These are phyloP conservation scores for Marchantia paleacea DNA, from an alignment of 225 moss, liverwort and hornwort genomes.

Conservation along the genomic window DNA sequence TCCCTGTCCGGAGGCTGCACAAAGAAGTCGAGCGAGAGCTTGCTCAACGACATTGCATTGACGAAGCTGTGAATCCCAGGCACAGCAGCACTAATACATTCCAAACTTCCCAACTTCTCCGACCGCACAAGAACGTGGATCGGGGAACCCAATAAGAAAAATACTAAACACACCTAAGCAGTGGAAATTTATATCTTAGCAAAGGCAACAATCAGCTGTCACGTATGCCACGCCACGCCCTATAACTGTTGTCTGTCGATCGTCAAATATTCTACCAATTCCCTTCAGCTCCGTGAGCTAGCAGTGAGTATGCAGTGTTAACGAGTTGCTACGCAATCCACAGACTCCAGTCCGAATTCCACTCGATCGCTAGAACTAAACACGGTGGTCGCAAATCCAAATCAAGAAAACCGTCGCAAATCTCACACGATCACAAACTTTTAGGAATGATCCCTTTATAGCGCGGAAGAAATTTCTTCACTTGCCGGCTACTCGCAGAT, in stretches of 20 bases:
- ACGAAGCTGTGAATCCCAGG: neutral
- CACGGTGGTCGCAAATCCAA: slow-evolving; percentile 11
- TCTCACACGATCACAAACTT: neutral
- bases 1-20: slow-evolving; percentile 20
- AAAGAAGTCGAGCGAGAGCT: slow-evolving; percentile 10
- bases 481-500: slow-evolving; percentile 10
- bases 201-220: neutral
- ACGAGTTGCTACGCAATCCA: neutral
- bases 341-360: neutral
- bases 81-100: neutral
- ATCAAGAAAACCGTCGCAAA: slow-evolving; percentile 3
- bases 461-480: neutral
- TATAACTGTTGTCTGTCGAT: slow-evolving; percentile 5
- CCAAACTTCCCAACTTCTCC: neutral
- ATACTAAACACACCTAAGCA: neutral
- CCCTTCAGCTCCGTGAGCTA: neutral
- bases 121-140: neutral
- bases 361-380: neutral
- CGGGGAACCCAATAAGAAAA: neutral
- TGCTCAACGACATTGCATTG: slow-evolving; percentile 19
- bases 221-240: neutral
- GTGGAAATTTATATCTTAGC: neutral
- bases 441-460: neutral
- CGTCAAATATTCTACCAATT: slow-evolving; percentile 10
- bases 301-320: neutral